Percentiles rank a stretch among this genome's conserved stretches.
phyloP scores from a whole-genome alignment of 306 rosid species.

The Inga laurina region DNA sequence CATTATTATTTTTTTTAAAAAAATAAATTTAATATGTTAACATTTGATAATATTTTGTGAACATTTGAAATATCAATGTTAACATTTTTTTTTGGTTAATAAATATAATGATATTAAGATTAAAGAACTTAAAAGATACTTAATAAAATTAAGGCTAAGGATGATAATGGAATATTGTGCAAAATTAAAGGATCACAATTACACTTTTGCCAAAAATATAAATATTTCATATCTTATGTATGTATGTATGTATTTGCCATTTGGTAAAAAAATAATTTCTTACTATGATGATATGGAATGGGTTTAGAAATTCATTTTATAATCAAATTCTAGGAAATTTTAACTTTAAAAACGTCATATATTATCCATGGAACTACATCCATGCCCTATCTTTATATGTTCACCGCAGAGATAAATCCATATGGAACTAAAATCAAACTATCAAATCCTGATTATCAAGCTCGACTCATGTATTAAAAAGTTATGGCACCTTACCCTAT shows the following conservation, averaged over 20 bases:
- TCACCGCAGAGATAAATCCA: neutral
- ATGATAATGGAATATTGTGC: neutral
- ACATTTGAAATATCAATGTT: no score
- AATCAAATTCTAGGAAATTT: neutral
- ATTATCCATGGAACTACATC: neutral
- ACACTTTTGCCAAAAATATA: neutral
- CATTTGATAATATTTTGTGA: no score
- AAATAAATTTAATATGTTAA: no score
- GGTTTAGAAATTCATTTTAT: neutral
- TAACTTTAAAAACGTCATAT: neutral
- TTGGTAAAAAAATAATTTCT: neutral
- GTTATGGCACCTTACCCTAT: neutral
- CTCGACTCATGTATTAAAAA: neutral
- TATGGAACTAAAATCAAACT: slow-evolving; percentile 22
- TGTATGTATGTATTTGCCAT: neutral
- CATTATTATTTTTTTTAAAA: no score
- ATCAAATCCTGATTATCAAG: neutral
- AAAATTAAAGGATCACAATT: neutral
- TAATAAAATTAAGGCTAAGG: no score
- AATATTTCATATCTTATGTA: neutral
- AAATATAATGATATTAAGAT: no score
- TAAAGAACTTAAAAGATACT: no score
- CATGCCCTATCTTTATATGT: slow-evolving; percentile 5
- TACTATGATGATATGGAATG: neutral
- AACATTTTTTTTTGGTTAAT: no score